Base-by-base conservation (phyloP, 1,284 basidiomycete genomes). In the Moesziomyces antarcticus region DNA sequence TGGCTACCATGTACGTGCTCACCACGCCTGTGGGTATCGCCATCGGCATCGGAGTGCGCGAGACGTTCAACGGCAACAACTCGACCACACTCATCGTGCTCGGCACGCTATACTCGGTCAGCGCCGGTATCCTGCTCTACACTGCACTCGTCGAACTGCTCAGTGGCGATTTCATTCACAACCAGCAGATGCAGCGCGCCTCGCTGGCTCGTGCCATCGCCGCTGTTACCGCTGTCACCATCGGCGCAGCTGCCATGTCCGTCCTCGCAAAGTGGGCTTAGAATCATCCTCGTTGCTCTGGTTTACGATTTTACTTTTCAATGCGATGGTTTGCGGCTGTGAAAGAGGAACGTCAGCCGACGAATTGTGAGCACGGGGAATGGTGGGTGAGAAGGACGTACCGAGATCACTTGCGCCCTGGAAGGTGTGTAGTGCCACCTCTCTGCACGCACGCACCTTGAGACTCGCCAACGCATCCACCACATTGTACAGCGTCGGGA, bases 91-190 rank as follows among this genome's bases (percentile, higher is more conserved):
- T 88, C 52, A 91, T 94, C 69, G 91, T 93, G 67, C 90, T 90
- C 59, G 95, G 95, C 22, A 86, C 92, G 1, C 87, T 97, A 77
- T 94, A 97, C 82, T 88, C 93, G 11, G 85, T 93, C 47, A 94
- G 92, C 59, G 88, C 93, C 0, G 95, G 95, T 4, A 93, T 98
- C 79, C 85, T 98, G 56, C 86, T 96, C 16, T 97, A 96, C 85
- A 96, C 94, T 0, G 94, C 91, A 53, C 87, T 95, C 27, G 93
- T 95, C 30, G 93, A 96, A 89, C 90, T 91, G 77, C 45, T 75
- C 21, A 55, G 49, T 8, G 64, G 57, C 3, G 73, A 75, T 42
- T 75, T 71, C 27, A 70, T 75, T 21, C 61, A 71, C 47, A 70
- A 60, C 35, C 50, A 46, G 37, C 14, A 41, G 43, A 70, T 75